phyloP scores from a whole-genome alignment of 164 flowering plant species.

The Cinnamomum micranthum region DNA sequence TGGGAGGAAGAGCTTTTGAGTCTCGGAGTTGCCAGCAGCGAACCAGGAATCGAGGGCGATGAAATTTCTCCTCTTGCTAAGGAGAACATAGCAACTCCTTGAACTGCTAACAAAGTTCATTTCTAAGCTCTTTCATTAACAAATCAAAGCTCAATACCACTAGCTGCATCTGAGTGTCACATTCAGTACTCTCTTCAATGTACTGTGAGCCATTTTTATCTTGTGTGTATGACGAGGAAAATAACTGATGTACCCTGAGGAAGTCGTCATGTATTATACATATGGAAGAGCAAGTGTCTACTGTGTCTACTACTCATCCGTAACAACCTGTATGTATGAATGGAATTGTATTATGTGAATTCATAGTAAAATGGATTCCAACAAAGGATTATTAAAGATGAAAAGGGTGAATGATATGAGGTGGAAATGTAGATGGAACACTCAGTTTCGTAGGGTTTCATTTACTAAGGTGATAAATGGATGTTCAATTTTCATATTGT shows the following conservation, averaged over 20 bases:
- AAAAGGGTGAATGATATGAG: no score
- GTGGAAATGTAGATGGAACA: no score
- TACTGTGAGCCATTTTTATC: not conserved
- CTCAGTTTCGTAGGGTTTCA: no score
- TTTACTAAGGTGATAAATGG: no score
- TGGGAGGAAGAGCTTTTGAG: constrained; percentile 67
- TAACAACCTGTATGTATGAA: no score
- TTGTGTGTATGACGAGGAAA: not conserved
- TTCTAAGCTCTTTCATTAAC: no score
- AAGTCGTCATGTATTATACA: not conserved
- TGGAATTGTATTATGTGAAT: no score
- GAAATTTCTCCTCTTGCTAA: constrained; percentile 83
- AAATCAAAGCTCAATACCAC: not conserved
- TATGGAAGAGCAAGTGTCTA: not conserved
- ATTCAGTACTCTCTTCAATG: not conserved
- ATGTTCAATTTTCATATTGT: no score
- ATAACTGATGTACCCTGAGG: not conserved
- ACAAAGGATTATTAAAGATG: no score
- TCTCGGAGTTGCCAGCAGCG: constrained; percentile 54
- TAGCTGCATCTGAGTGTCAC: not conserved
- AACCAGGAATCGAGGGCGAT: constrained; percentile 67
- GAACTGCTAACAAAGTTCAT: constrained; percentile 5
- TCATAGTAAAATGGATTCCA: no score
- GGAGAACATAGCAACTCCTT: constrained; percentile 85
- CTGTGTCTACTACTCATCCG: not conserved